These are phyloP conservation scores for Zygoascus flipseniorum DNA, from an alignment of 805 yeast genomes.

Conservation along the genomic window DNA sequence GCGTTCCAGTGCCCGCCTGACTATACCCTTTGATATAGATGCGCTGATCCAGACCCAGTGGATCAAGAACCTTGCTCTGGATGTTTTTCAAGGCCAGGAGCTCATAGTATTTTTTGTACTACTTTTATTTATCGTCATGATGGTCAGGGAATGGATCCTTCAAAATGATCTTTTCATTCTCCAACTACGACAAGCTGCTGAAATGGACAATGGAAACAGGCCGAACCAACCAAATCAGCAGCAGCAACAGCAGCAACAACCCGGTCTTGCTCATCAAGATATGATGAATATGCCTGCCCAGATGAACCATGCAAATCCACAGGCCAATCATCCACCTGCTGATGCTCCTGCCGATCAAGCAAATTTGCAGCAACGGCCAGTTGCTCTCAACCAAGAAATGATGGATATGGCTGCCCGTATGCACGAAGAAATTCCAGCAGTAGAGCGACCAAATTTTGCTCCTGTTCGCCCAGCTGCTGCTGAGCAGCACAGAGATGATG, in stretches of 20 bases:
- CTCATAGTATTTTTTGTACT: constrained; percentile 20
- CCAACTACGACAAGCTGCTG: constrained; percentile 5
- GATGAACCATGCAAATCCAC: not conserved
- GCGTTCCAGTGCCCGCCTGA: not conserved
- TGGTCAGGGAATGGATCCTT: constrained; percentile 29
- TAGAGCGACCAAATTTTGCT: not conserved
- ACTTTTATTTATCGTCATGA: constrained; percentile 33
- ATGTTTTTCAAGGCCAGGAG: constrained; percentile 24
- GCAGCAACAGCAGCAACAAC: not conserved
- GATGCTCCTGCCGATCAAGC: not conserved
- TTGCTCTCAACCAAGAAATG: not conserved
- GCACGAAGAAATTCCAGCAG: not conserved
- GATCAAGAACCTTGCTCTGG: constrained; percentile 7
- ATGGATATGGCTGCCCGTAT: not conserved
- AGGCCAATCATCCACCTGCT: not conserved
- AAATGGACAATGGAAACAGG: not conserved
- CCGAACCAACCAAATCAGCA: not conserved
- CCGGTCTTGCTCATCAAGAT: not conserved
- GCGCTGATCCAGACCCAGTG: not conserved
- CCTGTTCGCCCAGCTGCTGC: not conserved
- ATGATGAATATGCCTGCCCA: not conserved
- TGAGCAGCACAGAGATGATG: not conserved
- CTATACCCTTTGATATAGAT: constrained; percentile 2
- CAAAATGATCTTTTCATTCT: constrained; percentile 23
- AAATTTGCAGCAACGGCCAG: too few species aligned